Evolutionary conservation across 169 alveolate species (phyloP).

Genomic region (Plasmodium fragile): DNA sequence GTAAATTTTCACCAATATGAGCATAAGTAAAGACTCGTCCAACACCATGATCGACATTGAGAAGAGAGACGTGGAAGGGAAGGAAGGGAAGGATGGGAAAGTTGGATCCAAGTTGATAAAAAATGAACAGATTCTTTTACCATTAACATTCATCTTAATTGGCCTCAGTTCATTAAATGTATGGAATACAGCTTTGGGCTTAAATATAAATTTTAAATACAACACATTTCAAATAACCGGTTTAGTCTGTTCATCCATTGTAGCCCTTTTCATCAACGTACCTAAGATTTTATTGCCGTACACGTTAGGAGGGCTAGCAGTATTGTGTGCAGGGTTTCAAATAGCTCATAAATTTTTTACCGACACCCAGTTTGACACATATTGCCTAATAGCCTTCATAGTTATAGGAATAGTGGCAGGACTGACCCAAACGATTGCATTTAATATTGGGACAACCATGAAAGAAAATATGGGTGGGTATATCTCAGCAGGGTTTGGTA

Average conservation of each 20-base stretch:
- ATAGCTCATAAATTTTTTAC: constrained; percentile 25
- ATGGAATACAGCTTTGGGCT: constrained; percentile 69
- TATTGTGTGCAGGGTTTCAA: constrained; percentile 53
- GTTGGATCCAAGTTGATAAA: not conserved
- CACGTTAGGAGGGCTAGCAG: constrained; percentile 22
- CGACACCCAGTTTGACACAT: not conserved
- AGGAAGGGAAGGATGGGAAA: constrained; percentile 7
- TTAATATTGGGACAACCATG: constrained; percentile 45
- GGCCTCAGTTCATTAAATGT: constrained; percentile 71
- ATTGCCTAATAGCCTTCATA: constrained; percentile 46
- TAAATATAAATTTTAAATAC: constrained; percentile 48
- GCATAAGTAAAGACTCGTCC: constrained; percentile 28
- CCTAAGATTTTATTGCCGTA: constrained; percentile 44
- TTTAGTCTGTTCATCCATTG: constrained; percentile 41
- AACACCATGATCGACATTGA: constrained; percentile 26
- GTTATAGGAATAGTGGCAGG: constrained; percentile 62
- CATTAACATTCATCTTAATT: constrained; percentile 36
- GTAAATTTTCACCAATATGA: constrained; percentile 17
- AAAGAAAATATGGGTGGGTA: constrained; percentile 67
- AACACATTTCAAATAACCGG: constrained; percentile 60
- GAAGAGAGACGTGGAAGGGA: constrained; percentile 2
- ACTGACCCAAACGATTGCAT: constrained; percentile 69
- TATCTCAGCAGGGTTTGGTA: constrained; percentile 62
- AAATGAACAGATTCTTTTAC: not conserved
- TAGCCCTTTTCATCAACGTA: constrained; percentile 29